These are phyloP conservation scores for Trifolium repens DNA, from an alignment of 306 rosid genomes.

Conservation along the genomic window DNA sequence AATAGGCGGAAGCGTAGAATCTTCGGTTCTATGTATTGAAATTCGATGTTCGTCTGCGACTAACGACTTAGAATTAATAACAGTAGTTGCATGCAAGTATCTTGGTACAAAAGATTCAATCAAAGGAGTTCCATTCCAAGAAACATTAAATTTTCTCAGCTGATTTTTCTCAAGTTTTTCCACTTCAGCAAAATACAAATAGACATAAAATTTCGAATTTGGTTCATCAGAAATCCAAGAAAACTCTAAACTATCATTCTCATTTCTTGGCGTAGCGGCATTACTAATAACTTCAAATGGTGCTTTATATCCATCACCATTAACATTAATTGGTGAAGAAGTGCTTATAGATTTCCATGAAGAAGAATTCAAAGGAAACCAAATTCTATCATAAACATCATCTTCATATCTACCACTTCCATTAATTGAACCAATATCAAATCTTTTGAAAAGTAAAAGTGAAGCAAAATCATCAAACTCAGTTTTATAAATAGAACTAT, in stretches of 20 bases:
- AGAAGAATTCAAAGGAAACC: slow-evolving; percentile 49
- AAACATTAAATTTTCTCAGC: slow-evolving; percentile 58
- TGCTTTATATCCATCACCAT: slow-evolving; percentile 53
- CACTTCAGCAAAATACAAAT: slow-evolving; percentile 63
- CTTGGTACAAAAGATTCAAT: slow-evolving; percentile 49
- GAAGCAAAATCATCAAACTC: slow-evolving; percentile 60
- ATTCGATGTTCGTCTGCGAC: slow-evolving; percentile 65
- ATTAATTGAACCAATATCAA: slow-evolving; percentile 53
- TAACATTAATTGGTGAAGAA: slow-evolving; percentile 39
- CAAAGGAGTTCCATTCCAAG: slow-evolving; percentile 67
- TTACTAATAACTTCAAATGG: slow-evolving; percentile 64
- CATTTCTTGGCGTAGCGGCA: slow-evolving; percentile 53
- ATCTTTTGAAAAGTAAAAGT: slow-evolving; percentile 56
- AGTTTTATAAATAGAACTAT: slow-evolving; percentile 50
- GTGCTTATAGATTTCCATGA: slow-evolving; percentile 57
- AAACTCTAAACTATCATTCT: slow-evolving; percentile 50
- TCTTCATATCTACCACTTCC: slow-evolving; percentile 62
- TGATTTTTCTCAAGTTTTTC: slow-evolving; percentile 51
- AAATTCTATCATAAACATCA: slow-evolving; percentile 65
- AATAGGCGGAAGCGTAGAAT: slow-evolving; percentile 67
- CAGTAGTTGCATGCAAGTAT: slow-evolving; percentile 43
- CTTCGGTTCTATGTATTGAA: slow-evolving; percentile 52
- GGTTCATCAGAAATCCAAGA: slow-evolving; percentile 56
- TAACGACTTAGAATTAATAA: slow-evolving; percentile 50
- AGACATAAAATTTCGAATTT: slow-evolving; percentile 51